phyloP scores from a whole-genome alignment of 148 eudicot species.

The Vaccinium darrowii region DNA sequence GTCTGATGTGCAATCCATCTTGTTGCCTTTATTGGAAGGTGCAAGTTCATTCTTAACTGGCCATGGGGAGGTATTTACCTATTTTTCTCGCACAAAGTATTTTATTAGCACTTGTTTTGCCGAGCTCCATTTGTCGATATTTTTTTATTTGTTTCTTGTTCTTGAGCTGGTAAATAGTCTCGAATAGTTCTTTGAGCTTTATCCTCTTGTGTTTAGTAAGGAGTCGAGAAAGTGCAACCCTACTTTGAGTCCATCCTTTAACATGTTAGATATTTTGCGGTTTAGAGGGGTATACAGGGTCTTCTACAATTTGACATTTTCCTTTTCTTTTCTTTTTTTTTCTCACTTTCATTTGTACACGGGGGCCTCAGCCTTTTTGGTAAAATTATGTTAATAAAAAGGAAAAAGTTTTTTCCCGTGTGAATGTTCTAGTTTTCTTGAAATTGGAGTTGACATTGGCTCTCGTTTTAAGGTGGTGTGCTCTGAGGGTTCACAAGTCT shows the following conservation, averaged over 20 bases:
- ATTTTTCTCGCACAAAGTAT: not conserved
- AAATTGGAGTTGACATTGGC: not conserved
- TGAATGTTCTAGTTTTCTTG: not conserved
- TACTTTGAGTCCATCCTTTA: no score
- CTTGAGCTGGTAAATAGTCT: not conserved
- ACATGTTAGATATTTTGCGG: no score
- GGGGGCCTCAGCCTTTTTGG: no score
- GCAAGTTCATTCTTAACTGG: constrained; percentile 70
- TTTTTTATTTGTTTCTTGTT: not conserved
- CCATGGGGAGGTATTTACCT: constrained; percentile 77
- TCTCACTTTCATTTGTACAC: no score
- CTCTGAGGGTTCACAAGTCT: not conserved
- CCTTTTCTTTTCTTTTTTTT: no score
- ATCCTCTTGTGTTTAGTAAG: not conserved
- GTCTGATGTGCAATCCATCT: constrained; percentile 76
- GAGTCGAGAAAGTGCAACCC: no score
- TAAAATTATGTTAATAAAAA: no score
- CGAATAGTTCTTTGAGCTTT: not conserved
- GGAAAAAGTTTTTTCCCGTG: not conserved
- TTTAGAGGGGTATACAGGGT: no score
- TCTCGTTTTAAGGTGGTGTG: not conserved
- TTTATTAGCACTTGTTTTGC: not conserved
- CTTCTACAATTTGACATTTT: no score
- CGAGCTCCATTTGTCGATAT: not conserved
- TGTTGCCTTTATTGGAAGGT: constrained; percentile 92